Conservation (phyloP, 495 filamentous ascomycete genomes). For the Aspergillus egyptiacus region DNA sequence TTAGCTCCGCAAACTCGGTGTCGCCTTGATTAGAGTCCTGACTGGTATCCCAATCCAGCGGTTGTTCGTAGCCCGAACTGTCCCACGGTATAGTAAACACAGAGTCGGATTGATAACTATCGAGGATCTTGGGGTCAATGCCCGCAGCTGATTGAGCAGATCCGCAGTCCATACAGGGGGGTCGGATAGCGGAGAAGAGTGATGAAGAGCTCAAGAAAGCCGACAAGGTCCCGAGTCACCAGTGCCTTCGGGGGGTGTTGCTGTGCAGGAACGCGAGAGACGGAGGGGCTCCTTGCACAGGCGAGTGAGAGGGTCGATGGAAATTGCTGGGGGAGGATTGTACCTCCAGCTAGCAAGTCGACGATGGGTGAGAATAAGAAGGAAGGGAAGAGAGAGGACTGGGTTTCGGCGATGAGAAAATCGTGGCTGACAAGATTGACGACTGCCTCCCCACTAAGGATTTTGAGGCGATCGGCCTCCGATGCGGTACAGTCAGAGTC, state of each 20-base stretch:
- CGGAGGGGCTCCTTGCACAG: background rate
- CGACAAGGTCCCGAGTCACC: constrained; percentile 17
- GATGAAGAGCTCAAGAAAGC: constrained; percentile 13
- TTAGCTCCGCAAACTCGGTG: constrained; percentile 36
- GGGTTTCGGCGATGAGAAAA: constrained; percentile 14
- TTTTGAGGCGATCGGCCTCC: constrained; percentile 25
- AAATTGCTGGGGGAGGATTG: background rate
- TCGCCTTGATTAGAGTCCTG: constrained; percentile 41
- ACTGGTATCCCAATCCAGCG: constrained; percentile 41
- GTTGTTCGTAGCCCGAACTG: constrained; percentile 35
- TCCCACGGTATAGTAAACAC: constrained; percentile 41
- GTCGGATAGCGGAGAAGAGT: background rate
- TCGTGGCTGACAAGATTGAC: constrained; percentile 17
- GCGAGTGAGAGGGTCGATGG: background rate
- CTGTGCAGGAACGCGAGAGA: constrained; percentile 10
- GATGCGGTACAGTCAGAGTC: constrained; percentile 8
- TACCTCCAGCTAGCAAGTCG: constrained; percentile 3
- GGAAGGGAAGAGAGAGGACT: constrained; percentile 1
- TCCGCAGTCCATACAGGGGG: constrained; percentile 45
- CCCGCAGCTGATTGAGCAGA: constrained; percentile 39
- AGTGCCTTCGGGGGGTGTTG: background rate
- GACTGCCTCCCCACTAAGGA: constrained; percentile 23
- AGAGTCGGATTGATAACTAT: constrained; percentile 39
- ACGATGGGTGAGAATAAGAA: background rate
- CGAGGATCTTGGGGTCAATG: constrained; percentile 46